A percentile compares a stretch with the other conserved stretches of the same genome.
Evolutionary conservation across 2,329 filamentous ascomycete species (phyloP).

Genomic region (Metarhizium humberi): DNA sequence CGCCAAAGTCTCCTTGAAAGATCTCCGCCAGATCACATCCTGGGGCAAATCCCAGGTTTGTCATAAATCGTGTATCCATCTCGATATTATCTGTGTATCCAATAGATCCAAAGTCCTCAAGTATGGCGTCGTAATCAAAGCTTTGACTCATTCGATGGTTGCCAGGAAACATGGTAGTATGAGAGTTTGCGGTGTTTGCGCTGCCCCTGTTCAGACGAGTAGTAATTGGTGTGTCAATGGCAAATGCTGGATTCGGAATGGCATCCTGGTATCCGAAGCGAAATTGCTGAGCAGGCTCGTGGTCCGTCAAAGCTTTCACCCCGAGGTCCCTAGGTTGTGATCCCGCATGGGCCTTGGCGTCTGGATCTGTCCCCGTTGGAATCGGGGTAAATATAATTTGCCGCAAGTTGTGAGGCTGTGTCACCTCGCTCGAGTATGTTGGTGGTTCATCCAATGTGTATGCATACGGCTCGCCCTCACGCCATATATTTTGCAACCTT

Average conservation of each 20-base stretch:
- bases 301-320: not conserved
- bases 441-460: slow-evolving; percentile 13
- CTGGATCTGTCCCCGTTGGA: not conserved
- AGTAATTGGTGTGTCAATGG: not conserved
- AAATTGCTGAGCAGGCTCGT: not conserved
- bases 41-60: slow-evolving; percentile 55
- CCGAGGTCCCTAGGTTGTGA: not conserved
- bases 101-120: slow-evolving; percentile 42
- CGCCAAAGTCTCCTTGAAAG: slow-evolving; percentile 29
- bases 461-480: not conserved
- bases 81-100: slow-evolving; percentile 40
- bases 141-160: slow-evolving; percentile 10
- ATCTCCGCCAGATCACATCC: slow-evolving; percentile 50
- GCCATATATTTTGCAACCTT: slow-evolving; percentile 12
- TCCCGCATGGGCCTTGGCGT: not conserved
- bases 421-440: not conserved
- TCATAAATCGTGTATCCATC: slow-evolving; percentile 54
- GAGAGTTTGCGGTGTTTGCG: not conserved
- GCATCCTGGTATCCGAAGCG: not conserved
- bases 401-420: not conserved
- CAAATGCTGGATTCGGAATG: not conserved
- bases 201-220: not conserved
- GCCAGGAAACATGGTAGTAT: not conserved
- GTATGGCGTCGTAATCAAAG: slow-evolving; percentile 41
- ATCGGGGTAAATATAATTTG: not conserved